Base-by-base conservation (phyloP, 441 rosid species). In the Pelargonium citronellum region DNA sequence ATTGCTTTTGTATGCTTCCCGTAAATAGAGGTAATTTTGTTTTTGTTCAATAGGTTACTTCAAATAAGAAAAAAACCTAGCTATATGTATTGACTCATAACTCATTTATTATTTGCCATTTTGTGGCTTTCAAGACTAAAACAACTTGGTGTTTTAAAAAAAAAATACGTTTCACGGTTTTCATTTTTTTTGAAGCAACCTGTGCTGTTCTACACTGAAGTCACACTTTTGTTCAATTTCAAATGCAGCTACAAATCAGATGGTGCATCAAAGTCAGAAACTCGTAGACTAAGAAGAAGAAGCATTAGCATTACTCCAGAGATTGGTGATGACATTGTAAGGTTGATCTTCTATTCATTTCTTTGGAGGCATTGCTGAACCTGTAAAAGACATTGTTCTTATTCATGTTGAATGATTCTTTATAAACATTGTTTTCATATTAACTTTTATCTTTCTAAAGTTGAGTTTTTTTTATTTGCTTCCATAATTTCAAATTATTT, bases 261-360 rank as follows among this genome's bases (percentile, higher is more conserved):
- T 74, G 98, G 96, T 65, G 88, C 96, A 67, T 82, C 97, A 55
- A 87, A 84, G 69, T 75, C 85, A 71, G 99, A 91, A 77, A 83
- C 90, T 68, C 92, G 90, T 79, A 92, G 98, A 78, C 66, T 85
- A 73, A 87, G 99, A 80, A 91, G 99, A 85, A 87, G 99, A 84
- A 96, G 99, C 89, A 87, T 89, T 70, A 96, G 99, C 80, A 90
- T 96, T 81, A 93, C 63, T 19, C 63, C 63, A 58, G 63, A 58
- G 30, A 58, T 96, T 80, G 96, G 99, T 53, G 99, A 96, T 86
- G 98, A 96, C 81, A 96, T 96, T 49, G 99, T 90, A 79, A 96
- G 98, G 99, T 96, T 83, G 87, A 74, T 79, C 22, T 68, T 81
- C 81, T 53, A 73, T 75, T 63, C 73, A 34, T 81, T 69, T 67